Percentiles rank a stretch among this genome's conserved stretches.
These are phyloP conservation scores for Apiotrichum laibachii DNA, from an alignment of 1,284 basidiomycete species.

Conservation along the genomic window DNA sequence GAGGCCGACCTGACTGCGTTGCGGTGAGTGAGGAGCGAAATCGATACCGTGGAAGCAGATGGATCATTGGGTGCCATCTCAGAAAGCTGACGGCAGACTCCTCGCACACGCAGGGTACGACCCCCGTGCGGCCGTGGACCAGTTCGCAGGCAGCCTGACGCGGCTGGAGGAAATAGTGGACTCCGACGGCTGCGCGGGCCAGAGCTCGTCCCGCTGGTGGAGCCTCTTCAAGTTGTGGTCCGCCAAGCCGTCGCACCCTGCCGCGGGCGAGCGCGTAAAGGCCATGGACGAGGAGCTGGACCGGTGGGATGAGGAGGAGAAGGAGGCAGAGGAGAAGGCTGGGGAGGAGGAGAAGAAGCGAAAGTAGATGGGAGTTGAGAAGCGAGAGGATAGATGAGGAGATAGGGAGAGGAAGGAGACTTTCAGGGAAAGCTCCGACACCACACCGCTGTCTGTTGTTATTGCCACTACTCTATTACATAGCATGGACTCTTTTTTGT, in stretches of 20 bases:
- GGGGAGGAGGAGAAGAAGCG: not conserved
- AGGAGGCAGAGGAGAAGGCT: not conserved
- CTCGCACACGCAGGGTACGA: slow-evolving; percentile 83
- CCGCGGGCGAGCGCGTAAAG: slow-evolving; percentile 60
- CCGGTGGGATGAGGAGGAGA: slow-evolving; percentile 56
- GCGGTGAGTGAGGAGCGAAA: slow-evolving; percentile 54
- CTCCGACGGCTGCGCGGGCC: not conserved
- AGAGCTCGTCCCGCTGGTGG: slow-evolving; percentile 4
- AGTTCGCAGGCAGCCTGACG: slow-evolving; percentile 37
- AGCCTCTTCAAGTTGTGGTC: slow-evolving; percentile 45
- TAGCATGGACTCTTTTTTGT: no score
- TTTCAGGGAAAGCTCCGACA: no score
- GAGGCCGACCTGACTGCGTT: slow-evolving; percentile 86
- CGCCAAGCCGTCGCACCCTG: slow-evolving; percentile 57
- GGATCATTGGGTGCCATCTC: no score
- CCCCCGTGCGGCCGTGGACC: slow-evolving; percentile 55
- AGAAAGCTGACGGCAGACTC: slow-evolving; percentile 56
- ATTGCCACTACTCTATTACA: no score
- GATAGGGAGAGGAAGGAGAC: not conserved
- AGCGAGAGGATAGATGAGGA: not conserved
- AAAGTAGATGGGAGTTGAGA: not conserved
- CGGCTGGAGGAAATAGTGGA: slow-evolving; percentile 40
- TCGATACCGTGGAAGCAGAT: no score
- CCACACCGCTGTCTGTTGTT: no score
- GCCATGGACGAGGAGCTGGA: slow-evolving; percentile 63